phyloP scores from a whole-genome alignment of 1,139 yeast species.

The Pichia sp. region DNA sequence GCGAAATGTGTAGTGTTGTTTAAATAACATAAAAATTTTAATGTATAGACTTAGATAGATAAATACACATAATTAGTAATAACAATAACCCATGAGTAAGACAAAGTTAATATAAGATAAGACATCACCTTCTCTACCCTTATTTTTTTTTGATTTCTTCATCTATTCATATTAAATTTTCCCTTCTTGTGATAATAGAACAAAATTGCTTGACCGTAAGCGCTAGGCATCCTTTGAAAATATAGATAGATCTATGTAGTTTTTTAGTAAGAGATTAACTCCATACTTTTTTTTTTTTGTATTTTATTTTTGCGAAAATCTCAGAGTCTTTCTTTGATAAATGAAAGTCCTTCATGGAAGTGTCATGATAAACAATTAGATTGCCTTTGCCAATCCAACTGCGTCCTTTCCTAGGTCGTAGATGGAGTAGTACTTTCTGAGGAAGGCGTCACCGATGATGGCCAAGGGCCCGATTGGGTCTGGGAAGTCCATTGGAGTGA shows the following conservation, averaged over 20 bases:
- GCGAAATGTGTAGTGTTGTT: neutral
- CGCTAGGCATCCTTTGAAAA: neutral
- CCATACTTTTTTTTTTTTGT: neutral
- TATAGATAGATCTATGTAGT: neutral
- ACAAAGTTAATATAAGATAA: neutral
- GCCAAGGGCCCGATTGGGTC: slow-evolving; percentile 95
- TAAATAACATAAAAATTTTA: neutral
- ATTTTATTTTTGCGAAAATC: neutral
- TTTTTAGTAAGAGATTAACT: neutral
- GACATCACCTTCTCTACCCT: neutral
- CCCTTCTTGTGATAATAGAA: neutral
- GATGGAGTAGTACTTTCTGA: slow-evolving; percentile 89
- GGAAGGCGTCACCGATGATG: slow-evolving; percentile 93
- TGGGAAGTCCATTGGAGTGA: slow-evolving; percentile 97
- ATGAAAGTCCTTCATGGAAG: neutral
- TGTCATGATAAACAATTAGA: slow-evolving; percentile 26
- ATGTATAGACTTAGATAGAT: slow-evolving; percentile 1
- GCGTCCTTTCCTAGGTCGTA: slow-evolving; percentile 87
- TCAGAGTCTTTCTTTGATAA: neutral
- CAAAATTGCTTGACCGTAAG: neutral
- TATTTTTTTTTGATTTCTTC: neutral
- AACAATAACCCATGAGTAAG: slow-evolving; percentile 5
- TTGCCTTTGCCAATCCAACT: slow-evolving; percentile 84
- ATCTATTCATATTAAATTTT: neutral
- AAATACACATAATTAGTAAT: neutral